Conservation (phyloP, 805 yeast species). For the Teunomyces tritomae region DNA sequence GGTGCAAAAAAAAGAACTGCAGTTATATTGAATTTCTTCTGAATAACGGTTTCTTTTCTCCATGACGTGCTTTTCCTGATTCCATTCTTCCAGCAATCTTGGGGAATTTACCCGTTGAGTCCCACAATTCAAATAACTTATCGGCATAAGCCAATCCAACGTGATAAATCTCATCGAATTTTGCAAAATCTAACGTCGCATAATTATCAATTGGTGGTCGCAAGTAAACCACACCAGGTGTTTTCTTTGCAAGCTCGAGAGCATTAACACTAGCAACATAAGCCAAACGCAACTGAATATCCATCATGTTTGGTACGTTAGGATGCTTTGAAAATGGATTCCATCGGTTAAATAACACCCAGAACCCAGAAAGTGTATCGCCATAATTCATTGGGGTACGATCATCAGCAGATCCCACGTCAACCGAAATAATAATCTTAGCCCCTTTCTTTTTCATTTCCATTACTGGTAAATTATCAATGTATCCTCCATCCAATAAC, state of each 20-base stretch:
- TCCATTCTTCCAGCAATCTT: constrained; percentile 52
- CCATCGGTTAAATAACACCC: constrained; percentile 86
- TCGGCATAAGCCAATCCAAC: constrained; percentile 80
- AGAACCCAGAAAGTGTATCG: constrained; percentile 85
- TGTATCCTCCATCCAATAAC: constrained; percentile 94
- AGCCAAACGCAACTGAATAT: constrained; percentile 87
- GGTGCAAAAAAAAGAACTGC: constrained; percentile 1
- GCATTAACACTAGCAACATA: constrained; percentile 96
- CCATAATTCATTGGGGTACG: constrained; percentile 88
- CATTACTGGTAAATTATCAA: constrained; percentile 86
- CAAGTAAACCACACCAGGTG: constrained; percentile 81
- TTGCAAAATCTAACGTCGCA: constrained; percentile 89
- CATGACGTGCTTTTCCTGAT: constrained; percentile 8
- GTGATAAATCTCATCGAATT: constrained; percentile 82
- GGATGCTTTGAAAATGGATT: constrained; percentile 88
- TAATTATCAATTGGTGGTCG: constrained; percentile 93
- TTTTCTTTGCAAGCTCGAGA: constrained; percentile 76
- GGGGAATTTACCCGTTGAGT: constrained; percentile 55
- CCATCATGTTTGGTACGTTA: constrained; percentile 90
- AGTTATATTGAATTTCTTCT: constrained; percentile 68
- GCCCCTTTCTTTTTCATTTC: constrained; percentile 94
- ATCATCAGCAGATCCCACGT: constrained; percentile 94
- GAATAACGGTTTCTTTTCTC: constrained; percentile 27
- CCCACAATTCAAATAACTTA: constrained; percentile 50
- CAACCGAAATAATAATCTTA: constrained; percentile 82